These are phyloP conservation scores for Coccomyxa sp. DNA, from an alignment of 139 green algal genomes.

Conservation along the genomic window DNA sequence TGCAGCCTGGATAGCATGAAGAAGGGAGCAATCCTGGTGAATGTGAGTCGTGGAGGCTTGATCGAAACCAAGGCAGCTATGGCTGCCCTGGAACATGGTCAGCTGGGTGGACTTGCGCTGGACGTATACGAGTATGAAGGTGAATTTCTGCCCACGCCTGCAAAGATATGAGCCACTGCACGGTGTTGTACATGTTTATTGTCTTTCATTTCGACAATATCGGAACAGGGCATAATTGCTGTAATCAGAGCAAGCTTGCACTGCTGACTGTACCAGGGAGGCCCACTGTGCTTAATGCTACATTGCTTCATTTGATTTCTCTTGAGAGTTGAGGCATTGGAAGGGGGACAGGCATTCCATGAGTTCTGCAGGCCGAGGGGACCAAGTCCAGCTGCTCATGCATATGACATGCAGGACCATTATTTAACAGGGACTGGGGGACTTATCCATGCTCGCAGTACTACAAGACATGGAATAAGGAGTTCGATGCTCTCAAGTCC, in stretches of 20 bases:
- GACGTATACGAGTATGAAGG: conserved; percentile 32
- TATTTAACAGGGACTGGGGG: conserved; percentile 57
- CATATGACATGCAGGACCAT: neutral
- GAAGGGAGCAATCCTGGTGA: conserved; percentile 58
- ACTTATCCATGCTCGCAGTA: conserved; percentile 18
- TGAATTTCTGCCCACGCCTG: neutral
- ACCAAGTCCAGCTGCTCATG: neutral
- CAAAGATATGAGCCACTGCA: no score
- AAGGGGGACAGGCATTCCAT: neutral
- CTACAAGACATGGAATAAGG: conserved; percentile 25
- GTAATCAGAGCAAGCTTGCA: neutral
- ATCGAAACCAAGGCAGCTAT: conserved; percentile 67
- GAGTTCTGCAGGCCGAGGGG: neutral
- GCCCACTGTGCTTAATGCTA: neutral
- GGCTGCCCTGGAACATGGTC: conserved; percentile 41
- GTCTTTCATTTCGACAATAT: neutral
- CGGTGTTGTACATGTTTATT: neutral
- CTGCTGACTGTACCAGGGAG: neutral
- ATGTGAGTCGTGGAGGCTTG: conserved; percentile 62
- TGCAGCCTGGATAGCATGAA: conserved; percentile 63
- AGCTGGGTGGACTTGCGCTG: conserved; percentile 40
- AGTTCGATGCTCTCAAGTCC: conserved; percentile 41
- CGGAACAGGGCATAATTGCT: neutral
- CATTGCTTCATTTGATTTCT: neutral
- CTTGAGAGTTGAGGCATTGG: no score